A percentile compares a stretch with the other conserved stretches of the same genome.
Evolutionary conservation across 2,329 filamentous ascomycete genomes (phyloP).

Genomic region (Fusarium dimerum): DNA sequence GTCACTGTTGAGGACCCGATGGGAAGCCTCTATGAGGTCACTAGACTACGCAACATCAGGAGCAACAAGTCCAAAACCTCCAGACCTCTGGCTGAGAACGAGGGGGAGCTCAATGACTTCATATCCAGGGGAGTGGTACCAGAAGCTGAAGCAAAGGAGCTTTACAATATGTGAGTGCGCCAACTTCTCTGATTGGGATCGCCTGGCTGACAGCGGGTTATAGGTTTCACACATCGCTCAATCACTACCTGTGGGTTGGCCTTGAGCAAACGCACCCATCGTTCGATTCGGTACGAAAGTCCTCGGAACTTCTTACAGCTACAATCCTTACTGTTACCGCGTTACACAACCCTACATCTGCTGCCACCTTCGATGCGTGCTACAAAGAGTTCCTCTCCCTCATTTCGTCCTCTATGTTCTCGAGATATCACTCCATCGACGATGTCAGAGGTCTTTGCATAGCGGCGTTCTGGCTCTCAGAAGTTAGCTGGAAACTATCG

Average conservation of each 20-base stretch:
- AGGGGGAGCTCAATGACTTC: slow-evolving; percentile 17
- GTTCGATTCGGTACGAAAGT: slow-evolving; percentile 51
- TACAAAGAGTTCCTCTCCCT: slow-evolving; percentile 59
- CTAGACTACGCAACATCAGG: slow-evolving; percentile 14
- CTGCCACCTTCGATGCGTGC: slow-evolving; percentile 43
- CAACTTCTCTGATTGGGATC: fast-evolving
- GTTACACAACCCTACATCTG: slow-evolving; percentile 57
- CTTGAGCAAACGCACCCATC: slow-evolving; percentile 36
- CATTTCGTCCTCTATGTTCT: slow-evolving; percentile 58
- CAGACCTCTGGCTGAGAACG: slow-evolving; percentile 7
- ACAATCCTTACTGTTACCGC: slow-evolving; percentile 61
- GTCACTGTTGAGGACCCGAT: slow-evolving; percentile 18
- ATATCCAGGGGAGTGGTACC: slow-evolving; percentile 14
- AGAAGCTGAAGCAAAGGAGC: slow-evolving; percentile 13
- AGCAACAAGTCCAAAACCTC: slow-evolving; percentile 16
- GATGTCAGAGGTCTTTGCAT: slow-evolving; percentile 62
- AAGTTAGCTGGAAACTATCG: slow-evolving; percentile 61
- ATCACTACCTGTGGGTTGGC: slow-evolving; percentile 20
- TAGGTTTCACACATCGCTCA: slow-evolving; percentile 15
- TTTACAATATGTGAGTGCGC: slow-evolving; percentile 17
- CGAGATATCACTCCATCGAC: slow-evolving; percentile 57
- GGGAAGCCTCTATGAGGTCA: slow-evolving; percentile 18
- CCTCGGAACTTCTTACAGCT: slow-evolving; percentile 57
- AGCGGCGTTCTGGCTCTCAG: slow-evolving; percentile 64
- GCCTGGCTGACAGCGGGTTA: neutral